A percentile compares a stretch with the other conserved stretches of the same genome.
These are phyloP conservation scores for Rosa persica DNA, from an alignment of 306 rosid genomes.

Conservation along the genomic window DNA sequence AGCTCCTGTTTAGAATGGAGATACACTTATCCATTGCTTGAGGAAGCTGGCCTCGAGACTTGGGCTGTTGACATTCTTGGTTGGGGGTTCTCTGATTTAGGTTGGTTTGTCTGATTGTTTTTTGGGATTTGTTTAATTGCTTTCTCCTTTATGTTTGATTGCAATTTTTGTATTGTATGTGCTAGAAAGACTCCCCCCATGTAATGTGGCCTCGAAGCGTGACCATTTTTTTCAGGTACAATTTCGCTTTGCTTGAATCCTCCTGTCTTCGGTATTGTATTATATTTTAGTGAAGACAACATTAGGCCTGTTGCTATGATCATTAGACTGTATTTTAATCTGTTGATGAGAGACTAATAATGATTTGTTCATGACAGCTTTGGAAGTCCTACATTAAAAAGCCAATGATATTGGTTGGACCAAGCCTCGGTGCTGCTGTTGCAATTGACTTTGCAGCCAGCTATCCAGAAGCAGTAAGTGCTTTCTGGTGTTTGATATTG, in stretches of 20 bases:
- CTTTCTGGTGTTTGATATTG: conserved; percentile 30
- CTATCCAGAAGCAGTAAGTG: conserved; percentile 89
- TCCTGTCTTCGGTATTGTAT: background rate
- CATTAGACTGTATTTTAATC: background rate
- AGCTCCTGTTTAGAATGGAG: conserved; percentile 99
- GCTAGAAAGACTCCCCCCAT: conserved; percentile 72
- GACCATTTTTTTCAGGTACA: conserved; percentile 81
- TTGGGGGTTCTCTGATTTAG: conserved; percentile 98
- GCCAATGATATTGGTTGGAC: conserved; percentile 91
- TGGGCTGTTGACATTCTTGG: conserved; percentile 99
- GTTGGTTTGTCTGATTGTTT: conserved; percentile 26
- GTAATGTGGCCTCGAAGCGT: conserved; percentile 74
- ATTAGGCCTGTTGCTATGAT: conserved; percentile 3
- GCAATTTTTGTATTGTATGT: conserved; percentile 19
- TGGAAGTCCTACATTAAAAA: conserved; percentile 75
- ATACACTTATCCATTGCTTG: conserved; percentile 75
- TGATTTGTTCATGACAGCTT: conserved; percentile 48
- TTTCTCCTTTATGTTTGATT: background rate
- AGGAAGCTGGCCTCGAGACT: conserved; percentile 76
- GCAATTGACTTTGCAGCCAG: conserved; percentile 87
- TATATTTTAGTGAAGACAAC: background rate
- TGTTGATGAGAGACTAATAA: conserved; percentile 9
- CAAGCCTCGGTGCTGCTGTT: conserved; percentile 97
- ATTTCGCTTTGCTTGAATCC: conserved; percentile 5
- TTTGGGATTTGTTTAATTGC: conserved; percentile 20